Conservation (phyloP, 306 rosid genomes). For the Cucurbita pepo region DNA sequence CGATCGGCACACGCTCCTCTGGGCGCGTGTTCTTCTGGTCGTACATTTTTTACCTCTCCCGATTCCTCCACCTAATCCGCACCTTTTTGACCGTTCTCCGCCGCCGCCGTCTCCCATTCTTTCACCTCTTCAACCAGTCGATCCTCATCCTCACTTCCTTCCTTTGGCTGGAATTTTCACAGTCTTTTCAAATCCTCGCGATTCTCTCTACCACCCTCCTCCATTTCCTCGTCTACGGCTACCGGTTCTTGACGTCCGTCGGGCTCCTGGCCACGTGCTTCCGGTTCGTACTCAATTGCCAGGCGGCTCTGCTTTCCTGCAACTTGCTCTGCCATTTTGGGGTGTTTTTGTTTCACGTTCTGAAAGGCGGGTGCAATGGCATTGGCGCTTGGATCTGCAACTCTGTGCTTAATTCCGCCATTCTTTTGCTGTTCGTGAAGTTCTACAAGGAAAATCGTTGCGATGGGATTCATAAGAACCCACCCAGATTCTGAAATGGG, state of each 20-base stretch:
- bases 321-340: slow-evolving; percentile 57
- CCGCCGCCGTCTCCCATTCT: slow-evolving; percentile 34
- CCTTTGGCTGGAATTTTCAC: slow-evolving; percentile 75
- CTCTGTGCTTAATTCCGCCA: slow-evolving; percentile 37
- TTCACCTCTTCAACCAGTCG: slow-evolving; percentile 56
- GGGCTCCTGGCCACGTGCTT: slow-evolving; percentile 38
- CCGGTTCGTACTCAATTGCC: slow-evolving; percentile 50
- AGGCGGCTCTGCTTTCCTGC: slow-evolving; percentile 36
- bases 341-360: slow-evolving; percentile 37
- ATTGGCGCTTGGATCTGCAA: slow-evolving; percentile 74
- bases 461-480: not conserved
- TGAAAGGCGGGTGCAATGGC: slow-evolving; percentile 70
- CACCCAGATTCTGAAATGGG: not conserved
- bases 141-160: slow-evolving; percentile 42
- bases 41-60: slow-evolving; percentile 51
- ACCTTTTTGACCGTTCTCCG: slow-evolving; percentile 36
- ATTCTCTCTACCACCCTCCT: slow-evolving; percentile 48
- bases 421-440: slow-evolving; percentile 38
- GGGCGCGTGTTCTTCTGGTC: slow-evolving; percentile 97
- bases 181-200: slow-evolving; percentile 65
- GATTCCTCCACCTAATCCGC: slow-evolving; percentile 57
- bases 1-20: slow-evolving; percentile 69
- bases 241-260: slow-evolving; percentile 51
- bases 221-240: slow-evolving; percentile 38
- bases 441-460: slow-evolving; percentile 32